Evolutionary conservation across 169 alveolate species (phyloP).

Genomic region (Plasmodium yoelii): DNA sequence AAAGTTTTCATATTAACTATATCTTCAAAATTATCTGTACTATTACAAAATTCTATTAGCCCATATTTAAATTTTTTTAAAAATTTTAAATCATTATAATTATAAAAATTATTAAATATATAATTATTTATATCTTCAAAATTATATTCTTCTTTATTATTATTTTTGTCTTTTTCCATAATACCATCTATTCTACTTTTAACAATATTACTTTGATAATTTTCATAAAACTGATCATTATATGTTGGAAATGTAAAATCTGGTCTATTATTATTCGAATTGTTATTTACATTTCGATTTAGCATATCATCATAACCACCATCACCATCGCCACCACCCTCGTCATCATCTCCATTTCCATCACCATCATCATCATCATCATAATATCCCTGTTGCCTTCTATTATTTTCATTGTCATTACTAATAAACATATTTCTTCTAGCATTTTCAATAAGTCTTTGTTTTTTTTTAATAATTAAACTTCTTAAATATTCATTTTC

Average conservation of each 20-base stretch:
- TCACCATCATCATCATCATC: too few species aligned
- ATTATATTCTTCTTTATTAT: slow-evolving; percentile 24
- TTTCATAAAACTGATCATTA: neutral
- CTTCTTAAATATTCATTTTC: slow-evolving; percentile 41
- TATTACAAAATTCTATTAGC: slow-evolving; percentile 16
- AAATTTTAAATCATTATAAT: slow-evolving; percentile 20
- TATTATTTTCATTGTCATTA: neutral
- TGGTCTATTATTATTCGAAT: neutral
- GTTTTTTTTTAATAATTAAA: slow-evolving; percentile 2
- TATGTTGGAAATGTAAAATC: neutral
- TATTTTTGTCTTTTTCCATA: neutral
- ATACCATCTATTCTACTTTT: neutral
- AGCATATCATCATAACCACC: too few species aligned
- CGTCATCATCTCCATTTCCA: too few species aligned
- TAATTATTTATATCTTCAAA: slow-evolving; percentile 12
- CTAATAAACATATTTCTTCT: neutral
- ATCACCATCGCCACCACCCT: too few species aligned
- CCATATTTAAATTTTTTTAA: slow-evolving; percentile 22
- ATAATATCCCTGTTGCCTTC: neutral
- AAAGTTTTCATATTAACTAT: slow-evolving; percentile 24
- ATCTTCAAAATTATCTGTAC: slow-evolving; percentile 18
- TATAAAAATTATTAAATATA: neutral
- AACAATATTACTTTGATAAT: neutral
- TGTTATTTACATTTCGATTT: neutral
- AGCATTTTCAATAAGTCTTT: neutral